Base-by-base conservation (phyloP, 2,329 filamentous ascomycete species). In the Fusarium redolens region DNA sequence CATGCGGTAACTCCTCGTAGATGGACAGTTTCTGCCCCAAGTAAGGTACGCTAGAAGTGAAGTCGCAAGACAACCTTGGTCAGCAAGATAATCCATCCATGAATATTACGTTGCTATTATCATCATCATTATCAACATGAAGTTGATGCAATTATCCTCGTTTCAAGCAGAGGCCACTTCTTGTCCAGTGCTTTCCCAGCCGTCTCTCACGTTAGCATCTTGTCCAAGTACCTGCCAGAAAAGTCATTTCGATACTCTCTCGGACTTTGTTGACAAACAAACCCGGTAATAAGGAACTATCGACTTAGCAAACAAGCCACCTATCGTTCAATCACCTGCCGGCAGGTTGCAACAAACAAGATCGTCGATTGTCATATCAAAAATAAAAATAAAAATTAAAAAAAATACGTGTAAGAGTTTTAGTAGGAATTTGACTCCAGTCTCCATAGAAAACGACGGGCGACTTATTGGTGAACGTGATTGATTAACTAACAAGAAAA, bases 171-270 rank as follows among this genome's bases (percentile, higher is more conserved):
- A 41, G 35, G 22, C 31, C 60, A 45, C 45, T 17, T 10, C 13
- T 55, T 56, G 66, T 28, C 35, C 60, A 47, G 44, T 73, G 70
- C 69, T 44, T 41, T 69, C 43, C 56, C 56, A 45, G 35, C 38
- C 50, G 51, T 44, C 45, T 35, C 41, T 52, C 31, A 47, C n/a
- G 45, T 30, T 30, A 40, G 40, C n/a, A 38, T 47, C 38, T 45
- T 35, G 41, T 47, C 45, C 44, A 50, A 58, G 28, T 33, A 56
- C 30, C n/a, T 57, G 25, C 44, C 59, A 61, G 51, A 62, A 47
- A 70, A 33, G 61, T 62, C 43, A 70, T 73, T 44, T 43, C 40
- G 57, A 50, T 43, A 28, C 47, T 38, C 31, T 51, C 33, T 28
- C 38, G 14, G 43, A 35, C 30, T 25, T 59, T 13, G 48, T 43